Conservation (phyloP, 2,329 filamentous ascomycete species). For the Moelleriella libera region DNA sequence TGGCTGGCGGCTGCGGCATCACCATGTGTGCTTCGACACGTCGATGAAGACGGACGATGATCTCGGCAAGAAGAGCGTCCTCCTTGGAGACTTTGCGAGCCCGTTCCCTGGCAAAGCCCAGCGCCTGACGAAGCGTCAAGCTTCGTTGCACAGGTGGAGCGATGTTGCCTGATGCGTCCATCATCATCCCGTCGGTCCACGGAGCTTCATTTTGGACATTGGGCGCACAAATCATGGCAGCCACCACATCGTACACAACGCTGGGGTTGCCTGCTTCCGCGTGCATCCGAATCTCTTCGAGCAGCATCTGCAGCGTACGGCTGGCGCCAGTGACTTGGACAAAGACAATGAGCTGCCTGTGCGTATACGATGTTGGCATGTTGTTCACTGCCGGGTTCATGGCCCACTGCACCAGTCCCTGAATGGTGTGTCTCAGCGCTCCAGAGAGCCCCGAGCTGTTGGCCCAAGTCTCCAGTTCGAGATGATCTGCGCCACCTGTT, state of each 20-base stretch:
- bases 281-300: slow-evolving; percentile 54
- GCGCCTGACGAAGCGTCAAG: slow-evolving; percentile 44
- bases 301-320: slow-evolving; percentile 43
- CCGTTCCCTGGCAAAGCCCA: slow-evolving; percentile 43
- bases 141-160: slow-evolving; percentile 26
- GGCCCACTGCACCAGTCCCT: slow-evolving; percentile 53
- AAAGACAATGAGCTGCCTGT: slow-evolving; percentile 52
- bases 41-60: slow-evolving; percentile 46
- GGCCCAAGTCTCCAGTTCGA: slow-evolving; percentile 57
- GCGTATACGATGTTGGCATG: slow-evolving; percentile 54
- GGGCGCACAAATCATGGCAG: slow-evolving; percentile 55
- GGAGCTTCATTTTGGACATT: slow-evolving; percentile 33
- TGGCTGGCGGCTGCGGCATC: slow-evolving; percentile 21
- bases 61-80: slow-evolving; percentile 45
- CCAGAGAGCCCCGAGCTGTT: slow-evolving; percentile 39
- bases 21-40: slow-evolving; percentile 52
- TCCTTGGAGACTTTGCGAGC: slow-evolving; percentile 40
- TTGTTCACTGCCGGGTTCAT: slow-evolving; percentile 38
- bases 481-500: slow-evolving; percentile 45
- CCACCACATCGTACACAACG: slow-evolving; percentile 54
- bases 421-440: slow-evolving; percentile 45
- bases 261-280: slow-evolving; percentile 43
- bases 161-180: slow-evolving; percentile 21
- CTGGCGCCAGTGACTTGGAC: slow-evolving; percentile 47
- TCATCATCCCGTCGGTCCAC: slow-evolving; percentile 11